Percentiles rank a stretch among this genome's conserved stretches.
Conservation (phyloP, 75 land plant species). For the Pseudotsuga menziesii region DNA sequence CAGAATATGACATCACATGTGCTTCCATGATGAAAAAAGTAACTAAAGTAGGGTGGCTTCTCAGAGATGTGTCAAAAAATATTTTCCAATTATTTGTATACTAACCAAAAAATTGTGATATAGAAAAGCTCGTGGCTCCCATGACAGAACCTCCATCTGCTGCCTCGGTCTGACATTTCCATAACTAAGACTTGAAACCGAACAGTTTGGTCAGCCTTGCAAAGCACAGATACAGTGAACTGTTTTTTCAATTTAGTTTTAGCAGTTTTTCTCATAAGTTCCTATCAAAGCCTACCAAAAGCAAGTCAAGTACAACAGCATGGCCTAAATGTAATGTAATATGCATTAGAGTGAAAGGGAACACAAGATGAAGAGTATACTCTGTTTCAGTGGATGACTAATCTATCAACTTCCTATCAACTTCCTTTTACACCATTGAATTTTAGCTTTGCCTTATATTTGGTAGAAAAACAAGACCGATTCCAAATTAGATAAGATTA, state of each 20-base stretch:
- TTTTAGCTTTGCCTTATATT: not conserved
- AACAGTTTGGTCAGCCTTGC: not conserved
- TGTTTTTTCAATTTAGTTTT: not conserved
- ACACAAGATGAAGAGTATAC: not conserved
- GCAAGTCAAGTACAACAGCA: not conserved
- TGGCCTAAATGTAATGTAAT: not conserved
- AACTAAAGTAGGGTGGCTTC: not conserved
- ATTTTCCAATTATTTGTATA: not conserved
- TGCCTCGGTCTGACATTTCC: conserved; percentile 16
- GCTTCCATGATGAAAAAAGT: not conserved
- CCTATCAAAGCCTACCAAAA: not conserved
- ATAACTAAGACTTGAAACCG: not conserved
- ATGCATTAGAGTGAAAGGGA: not conserved
- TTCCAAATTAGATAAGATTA: not conserved
- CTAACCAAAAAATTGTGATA: conserved; percentile 40
- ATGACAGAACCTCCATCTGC: conserved; percentile 31
- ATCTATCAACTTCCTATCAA: not conserved
- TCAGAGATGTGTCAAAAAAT: not conserved
- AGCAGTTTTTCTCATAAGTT: not conserved
- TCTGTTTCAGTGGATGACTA: not conserved
- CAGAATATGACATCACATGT: not conserved
- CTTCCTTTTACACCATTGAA: not conserved
- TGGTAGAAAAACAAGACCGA: not conserved
- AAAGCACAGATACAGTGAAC: not conserved
- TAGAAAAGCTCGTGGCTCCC: conserved; percentile 44